Evolutionary conservation across 495 filamentous ascomycete genomes (phyloP).

Genomic region (Trichoderma erinaceum): DNA sequence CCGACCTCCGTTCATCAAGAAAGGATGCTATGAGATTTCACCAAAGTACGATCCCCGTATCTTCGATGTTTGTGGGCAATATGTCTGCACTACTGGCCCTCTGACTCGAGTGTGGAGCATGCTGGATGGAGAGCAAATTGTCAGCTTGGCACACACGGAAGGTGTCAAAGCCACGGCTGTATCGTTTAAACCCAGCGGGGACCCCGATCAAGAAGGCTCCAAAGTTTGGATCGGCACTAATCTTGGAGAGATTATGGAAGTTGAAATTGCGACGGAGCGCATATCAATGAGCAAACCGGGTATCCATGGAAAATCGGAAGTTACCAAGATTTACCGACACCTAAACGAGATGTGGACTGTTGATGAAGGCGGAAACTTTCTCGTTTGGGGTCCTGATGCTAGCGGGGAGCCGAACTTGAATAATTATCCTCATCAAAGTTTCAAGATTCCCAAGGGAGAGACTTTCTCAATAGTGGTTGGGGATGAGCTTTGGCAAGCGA

Average conservation of each 20-base stretch:
- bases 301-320: slow-evolving; percentile 74
- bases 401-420: slow-evolving; percentile 66
- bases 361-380: slow-evolving; percentile 82
- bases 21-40: slow-evolving; percentile 65
- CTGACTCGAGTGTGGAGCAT: slow-evolving; percentile 84
- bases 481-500: slow-evolving; percentile 78
- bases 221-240: slow-evolving; percentile 89
- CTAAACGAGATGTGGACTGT: slow-evolving; percentile 89
- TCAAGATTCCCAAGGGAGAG: slow-evolving; percentile 72
- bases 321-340: slow-evolving; percentile 81
- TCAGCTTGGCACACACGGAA: slow-evolving; percentile 77
- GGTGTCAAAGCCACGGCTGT: slow-evolving; percentile 70
- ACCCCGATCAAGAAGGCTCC: slow-evolving; percentile 70
- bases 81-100: slow-evolving; percentile 78
- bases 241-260: slow-evolving; percentile 77
- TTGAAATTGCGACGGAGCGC: slow-evolving; percentile 67
- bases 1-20: slow-evolving; percentile 66
- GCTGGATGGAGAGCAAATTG: slow-evolving; percentile 68
- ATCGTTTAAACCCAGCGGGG: slow-evolving; percentile 72
- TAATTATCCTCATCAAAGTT: slow-evolving; percentile 55
- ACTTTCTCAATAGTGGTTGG: slow-evolving; percentile 79
- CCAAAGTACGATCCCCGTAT: slow-evolving; percentile 80
- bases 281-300: slow-evolving; percentile 57
- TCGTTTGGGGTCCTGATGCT: slow-evolving; percentile 80
- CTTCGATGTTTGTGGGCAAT: slow-evolving; percentile 81